Base-by-base conservation (phyloP, 495 filamentous ascomycete species). In the Daldinia concentrica region DNA sequence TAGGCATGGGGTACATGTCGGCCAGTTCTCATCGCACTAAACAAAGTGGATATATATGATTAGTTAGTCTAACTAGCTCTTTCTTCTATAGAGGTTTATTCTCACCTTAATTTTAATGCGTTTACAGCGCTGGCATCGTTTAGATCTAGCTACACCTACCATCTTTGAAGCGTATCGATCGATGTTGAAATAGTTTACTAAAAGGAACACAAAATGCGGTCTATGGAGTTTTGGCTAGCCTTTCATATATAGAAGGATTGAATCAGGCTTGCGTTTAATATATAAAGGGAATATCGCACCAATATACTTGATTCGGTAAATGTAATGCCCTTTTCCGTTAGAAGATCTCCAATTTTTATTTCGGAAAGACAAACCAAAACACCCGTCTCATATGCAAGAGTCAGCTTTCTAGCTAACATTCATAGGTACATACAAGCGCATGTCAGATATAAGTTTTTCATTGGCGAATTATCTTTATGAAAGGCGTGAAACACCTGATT, bases 21-120 rank as follows among this genome's bases (percentile, higher is more conserved):
- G 70, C 70, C 70, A 73, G 7, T 55, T 73, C 50, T 73, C 70
- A 32, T 73, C 70, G 24, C 70, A 73, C 70, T 72, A 30, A 1
- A 26, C 26, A 22, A 19, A 7, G 29, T 12, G 5, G 7, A 43
- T 24, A 54, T 1, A 32, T 11, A 34, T 19, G 22, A 60, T 34
- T 37, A 37, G 43, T 34, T 37, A 37, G 43, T 30, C 6, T 6
- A 36, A 14, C 34, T 36, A 60, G 27, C 6, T 32, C 24, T n/a
- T 36, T 24, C 9, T 1, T 30, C 24, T 17, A 19, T 29, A 19
- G n/a, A 8, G 22, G 30, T 45, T 7, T 39, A 19, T 22, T 58
- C 30, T 58, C 34, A 73, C 64, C 57, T 73, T 68, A 61, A 64
- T 24, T 45, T 73, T 73, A 48, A 68, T 64, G 29, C 70, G 60